Evolutionary conservation across 2,329 filamentous ascomycete genomes (phyloP).

Genomic region (Apiospora arundinis): DNA sequence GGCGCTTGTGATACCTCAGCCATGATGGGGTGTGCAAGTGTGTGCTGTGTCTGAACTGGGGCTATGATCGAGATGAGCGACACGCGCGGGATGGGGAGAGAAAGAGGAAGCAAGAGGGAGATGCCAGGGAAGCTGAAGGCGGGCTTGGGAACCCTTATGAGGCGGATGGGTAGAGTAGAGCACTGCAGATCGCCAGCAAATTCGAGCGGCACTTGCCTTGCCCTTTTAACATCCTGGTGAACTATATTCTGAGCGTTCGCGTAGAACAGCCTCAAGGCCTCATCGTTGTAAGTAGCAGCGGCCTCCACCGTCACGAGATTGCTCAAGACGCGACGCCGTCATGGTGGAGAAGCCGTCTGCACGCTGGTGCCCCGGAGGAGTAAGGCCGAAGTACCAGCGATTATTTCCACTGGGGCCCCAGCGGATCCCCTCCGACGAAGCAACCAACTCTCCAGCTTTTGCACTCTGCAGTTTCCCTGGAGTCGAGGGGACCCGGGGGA

Average conservation of each 20-base stretch:
- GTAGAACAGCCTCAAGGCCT: conserved; percentile 4
- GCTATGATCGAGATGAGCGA: not conserved
- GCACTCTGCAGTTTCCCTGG: conserved; percentile 13
- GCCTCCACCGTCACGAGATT: conserved; percentile 11
- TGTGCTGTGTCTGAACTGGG: not conserved
- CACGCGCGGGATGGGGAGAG: not conserved
- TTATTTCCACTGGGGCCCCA: conserved; percentile 28
- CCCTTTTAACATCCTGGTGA: conserved; percentile 11
- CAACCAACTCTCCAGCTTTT: conserved; percentile 20
- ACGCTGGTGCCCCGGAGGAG: conserved; percentile 9
- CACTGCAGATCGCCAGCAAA: not conserved
- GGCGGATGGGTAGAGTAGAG: conserved; percentile 3
- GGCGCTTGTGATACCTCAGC: conserved; percentile 25
- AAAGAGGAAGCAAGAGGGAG: conserved; percentile 6
- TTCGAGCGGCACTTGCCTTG: conserved; percentile 13
- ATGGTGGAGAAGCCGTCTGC: not conserved
- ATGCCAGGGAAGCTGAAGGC: not conserved
- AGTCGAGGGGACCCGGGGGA: conserved; percentile 13
- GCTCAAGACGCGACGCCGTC: conserved; percentile 24
- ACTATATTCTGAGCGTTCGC: not conserved
- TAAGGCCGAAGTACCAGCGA: conserved; percentile 29
- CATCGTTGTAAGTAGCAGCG: conserved; percentile 22
- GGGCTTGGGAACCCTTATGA: not conserved
- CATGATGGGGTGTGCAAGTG: conserved; percentile 19
- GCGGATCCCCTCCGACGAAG: conserved; percentile 22